These are phyloP conservation scores for Euphrasia confusa DNA, from an alignment of 257 asterid genomes.

Conservation along the genomic window DNA sequence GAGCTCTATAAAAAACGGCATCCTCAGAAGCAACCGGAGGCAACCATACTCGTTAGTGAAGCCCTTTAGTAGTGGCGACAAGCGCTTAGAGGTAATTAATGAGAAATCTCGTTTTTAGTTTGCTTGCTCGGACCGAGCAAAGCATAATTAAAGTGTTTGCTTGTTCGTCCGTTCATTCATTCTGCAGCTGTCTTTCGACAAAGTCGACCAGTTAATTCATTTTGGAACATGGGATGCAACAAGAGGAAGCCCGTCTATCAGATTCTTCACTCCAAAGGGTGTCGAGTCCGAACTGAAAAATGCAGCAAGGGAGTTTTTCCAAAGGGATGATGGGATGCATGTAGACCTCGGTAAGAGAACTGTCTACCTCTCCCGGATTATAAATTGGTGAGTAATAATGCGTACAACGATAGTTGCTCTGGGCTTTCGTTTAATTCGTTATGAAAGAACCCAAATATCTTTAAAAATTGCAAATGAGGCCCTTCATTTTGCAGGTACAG, in stretches of 20 bases:
- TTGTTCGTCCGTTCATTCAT: background rate
- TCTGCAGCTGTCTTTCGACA: conserved; percentile 55
- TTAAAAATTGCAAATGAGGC: background rate
- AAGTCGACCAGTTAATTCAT: conserved; percentile 64
- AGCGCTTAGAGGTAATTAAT: conserved; percentile 70
- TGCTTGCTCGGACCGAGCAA: background rate
- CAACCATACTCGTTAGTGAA: conserved; percentile 65
- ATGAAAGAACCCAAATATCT: background rate
- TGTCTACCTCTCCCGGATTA: conserved; percentile 52
- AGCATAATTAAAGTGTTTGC: background rate
- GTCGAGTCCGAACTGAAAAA: conserved; percentile 62
- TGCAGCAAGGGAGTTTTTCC: conserved; percentile 75
- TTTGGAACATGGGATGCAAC: conserved; percentile 81
- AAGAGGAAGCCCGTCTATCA: conserved; percentile 75
- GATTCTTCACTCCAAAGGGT: conserved; percentile 52
- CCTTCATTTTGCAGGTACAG: conserved; percentile 52
- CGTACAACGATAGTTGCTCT: too few relatives aligned
- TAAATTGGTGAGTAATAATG: conserved; percentile 57
- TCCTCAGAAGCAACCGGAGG: conserved; percentile 74
- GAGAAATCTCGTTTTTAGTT: background rate
- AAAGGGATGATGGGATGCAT: conserved; percentile 66
- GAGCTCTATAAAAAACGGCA: conserved; percentile 64
- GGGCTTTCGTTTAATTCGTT: too few relatives aligned
- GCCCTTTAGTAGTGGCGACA: conserved; percentile 72
- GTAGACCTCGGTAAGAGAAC: conserved; percentile 85